A percentile compares a stretch with the other conserved stretches of the same genome.
phyloP scores from a whole-genome alignment of 2,329 filamentous ascomycete species.

The Aspergillus latus region DNA sequence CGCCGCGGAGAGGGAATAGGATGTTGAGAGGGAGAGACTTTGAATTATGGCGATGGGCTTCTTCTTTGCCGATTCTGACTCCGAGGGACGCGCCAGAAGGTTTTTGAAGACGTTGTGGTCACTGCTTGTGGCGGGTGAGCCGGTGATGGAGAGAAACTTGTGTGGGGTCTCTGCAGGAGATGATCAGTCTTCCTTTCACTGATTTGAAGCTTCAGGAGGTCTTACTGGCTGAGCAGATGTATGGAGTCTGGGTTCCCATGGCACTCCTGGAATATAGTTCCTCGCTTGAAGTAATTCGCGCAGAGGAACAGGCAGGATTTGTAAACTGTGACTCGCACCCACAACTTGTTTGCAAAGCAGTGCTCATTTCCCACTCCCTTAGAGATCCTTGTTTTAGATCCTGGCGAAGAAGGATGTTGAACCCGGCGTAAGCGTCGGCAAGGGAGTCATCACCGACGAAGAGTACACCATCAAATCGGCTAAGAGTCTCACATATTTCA shows the following conservation, averaged over 20 bases:
- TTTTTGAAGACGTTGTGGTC: slow-evolving; percentile 33
- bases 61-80: slow-evolving; percentile 28
- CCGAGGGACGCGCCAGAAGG: slow-evolving; percentile 28
- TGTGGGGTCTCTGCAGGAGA: slow-evolving; percentile 36
- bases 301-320: slow-evolving; percentile 30
- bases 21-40: slow-evolving; percentile 36
- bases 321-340: slow-evolving; percentile 45
- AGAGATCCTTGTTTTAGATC: slow-evolving; percentile 42
- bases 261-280: slow-evolving; percentile 21
- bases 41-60: slow-evolving; percentile 44
- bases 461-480: slow-evolving; percentile 43
- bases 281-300: slow-evolving; percentile 28
- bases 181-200: slow-evolving; percentile 3
- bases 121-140: slow-evolving; percentile 30
- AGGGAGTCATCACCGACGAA: slow-evolving; percentile 46
- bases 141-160: slow-evolving; percentile 35
- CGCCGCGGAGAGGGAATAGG: slow-evolving; percentile 31
- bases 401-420: slow-evolving; percentile 47
- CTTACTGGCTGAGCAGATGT: slow-evolving; percentile 26
- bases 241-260: slow-evolving; percentile 14
- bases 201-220: background rate
- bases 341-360: slow-evolving; percentile 33
- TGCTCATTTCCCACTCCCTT: slow-evolving; percentile 40
- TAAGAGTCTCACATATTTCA: slow-evolving; percentile 48
- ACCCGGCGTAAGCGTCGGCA: slow-evolving; percentile 44